These are phyloP conservation scores for Xylaria sp. DNA, from an alignment of 2,329 filamentous ascomycete species.

Conservation along the genomic window DNA sequence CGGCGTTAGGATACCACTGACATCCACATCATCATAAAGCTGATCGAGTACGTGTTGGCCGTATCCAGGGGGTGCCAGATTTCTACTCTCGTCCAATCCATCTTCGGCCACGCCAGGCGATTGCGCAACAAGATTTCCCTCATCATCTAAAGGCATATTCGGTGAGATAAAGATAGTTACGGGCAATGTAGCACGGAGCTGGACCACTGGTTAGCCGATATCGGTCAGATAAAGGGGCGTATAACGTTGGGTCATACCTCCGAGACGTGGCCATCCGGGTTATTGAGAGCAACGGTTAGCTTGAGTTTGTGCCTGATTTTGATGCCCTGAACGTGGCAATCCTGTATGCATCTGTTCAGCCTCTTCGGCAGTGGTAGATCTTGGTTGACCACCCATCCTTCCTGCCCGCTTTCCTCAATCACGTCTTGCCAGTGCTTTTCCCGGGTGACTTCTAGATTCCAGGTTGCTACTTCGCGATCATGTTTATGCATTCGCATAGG, in stretches of 20 bases:
- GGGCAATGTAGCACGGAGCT: slow-evolving; percentile 89
- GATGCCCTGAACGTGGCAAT: slow-evolving; percentile 88
- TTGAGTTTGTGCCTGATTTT: slow-evolving; percentile 94
- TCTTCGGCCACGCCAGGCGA: slow-evolving; percentile 61
- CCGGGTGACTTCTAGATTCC: slow-evolving; percentile 65
- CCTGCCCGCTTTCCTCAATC: slow-evolving; percentile 74
- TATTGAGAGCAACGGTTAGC: slow-evolving; percentile 89
- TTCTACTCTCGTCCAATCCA: slow-evolving; percentile 52
- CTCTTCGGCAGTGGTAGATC: slow-evolving; percentile 80
- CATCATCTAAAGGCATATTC: slow-evolving; percentile 87
- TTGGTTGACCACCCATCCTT: slow-evolving; percentile 72
- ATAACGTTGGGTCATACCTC: slow-evolving; percentile 68
- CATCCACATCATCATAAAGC: slow-evolving; percentile 88
- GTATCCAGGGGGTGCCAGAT: slow-evolving; percentile 89
- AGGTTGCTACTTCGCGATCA: slow-evolving; percentile 71
- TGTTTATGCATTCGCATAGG: slow-evolving; percentile 68
- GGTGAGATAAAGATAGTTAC: slow-evolving; percentile 96
- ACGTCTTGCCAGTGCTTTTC: slow-evolving; percentile 76
- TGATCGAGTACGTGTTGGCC: slow-evolving; percentile 90
- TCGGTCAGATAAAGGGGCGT: slow-evolving; percentile 1
- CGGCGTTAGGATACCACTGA: slow-evolving; percentile 76
- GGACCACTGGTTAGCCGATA: slow-evolving; percentile 38
- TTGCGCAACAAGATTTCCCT: slow-evolving; percentile 79
- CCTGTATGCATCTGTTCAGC: slow-evolving; percentile 85
- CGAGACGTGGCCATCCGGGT: slow-evolving; percentile 93